phyloP scores from a whole-genome alignment of 805 yeast species.

The Barnettozyma populi region DNA sequence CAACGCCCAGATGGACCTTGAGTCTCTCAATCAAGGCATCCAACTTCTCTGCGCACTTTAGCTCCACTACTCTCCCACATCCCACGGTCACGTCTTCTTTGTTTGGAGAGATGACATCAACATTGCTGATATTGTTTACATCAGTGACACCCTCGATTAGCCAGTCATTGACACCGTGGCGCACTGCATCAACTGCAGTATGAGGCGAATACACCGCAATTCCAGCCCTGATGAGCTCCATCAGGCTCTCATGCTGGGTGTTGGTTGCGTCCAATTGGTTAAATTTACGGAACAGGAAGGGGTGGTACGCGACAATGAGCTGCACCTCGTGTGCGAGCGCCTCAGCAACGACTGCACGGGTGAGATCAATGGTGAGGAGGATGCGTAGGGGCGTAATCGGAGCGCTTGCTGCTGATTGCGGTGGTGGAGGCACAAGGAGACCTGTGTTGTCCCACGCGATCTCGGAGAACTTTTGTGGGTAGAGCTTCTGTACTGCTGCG shows the following conservation, averaged over 20 bases:
- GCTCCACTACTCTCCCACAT: conserved; percentile 67
- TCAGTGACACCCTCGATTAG: conserved; percentile 55
- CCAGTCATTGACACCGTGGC: conserved; percentile 95
- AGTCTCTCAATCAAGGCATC: conserved; percentile 41
- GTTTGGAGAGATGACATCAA: conserved; percentile 40
- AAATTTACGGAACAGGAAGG: conserved; percentile 87
- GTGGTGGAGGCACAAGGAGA: conserved; percentile 52
- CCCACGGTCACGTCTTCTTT: conserved; percentile 50
- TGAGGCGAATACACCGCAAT: conserved; percentile 93
- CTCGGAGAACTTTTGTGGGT: conserved; percentile 81
- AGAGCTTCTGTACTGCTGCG: conserved; percentile 58
- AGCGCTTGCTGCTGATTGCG: conserved; percentile 9
- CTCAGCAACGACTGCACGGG: conserved; percentile 78
- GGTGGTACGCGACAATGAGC: conserved; percentile 83
- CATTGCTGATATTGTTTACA: conserved; percentile 20
- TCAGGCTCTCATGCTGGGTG: conserved; percentile 71
- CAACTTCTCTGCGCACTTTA: conserved; percentile 40
- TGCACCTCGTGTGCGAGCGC: conserved; percentile 55
- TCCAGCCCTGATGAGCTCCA: conserved; percentile 68
- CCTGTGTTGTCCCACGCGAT: conserved; percentile 95
- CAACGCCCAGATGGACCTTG: conserved; percentile 48
- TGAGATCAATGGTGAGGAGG: conserved; percentile 79
- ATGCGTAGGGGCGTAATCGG: conserved; percentile 27
- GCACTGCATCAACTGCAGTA: conserved; percentile 90
- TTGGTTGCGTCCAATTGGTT: conserved; percentile 54